Evolutionary conservation across 2,329 filamentous ascomycete genomes (phyloP), one percentile per base, ranked within the genome.

Genomic region (Aspergillus pseudonomiae): DNA sequence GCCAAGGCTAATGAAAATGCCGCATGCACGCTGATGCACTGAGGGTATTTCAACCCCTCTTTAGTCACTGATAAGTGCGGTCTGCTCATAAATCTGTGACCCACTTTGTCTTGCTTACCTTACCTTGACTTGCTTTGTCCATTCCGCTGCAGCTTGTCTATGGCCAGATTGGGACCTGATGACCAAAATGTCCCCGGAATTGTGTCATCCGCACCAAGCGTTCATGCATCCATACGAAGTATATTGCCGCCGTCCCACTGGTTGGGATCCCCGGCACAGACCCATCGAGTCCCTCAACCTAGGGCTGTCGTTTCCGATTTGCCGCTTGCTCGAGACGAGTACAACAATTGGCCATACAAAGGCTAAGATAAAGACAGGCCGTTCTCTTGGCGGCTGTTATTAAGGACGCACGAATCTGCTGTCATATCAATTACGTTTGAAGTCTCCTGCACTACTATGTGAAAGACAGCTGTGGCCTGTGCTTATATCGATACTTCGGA

Each of bases 151-250:
- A 21, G 16, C 30, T 19, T 48, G 21, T 48, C 45, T 48, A n/a
- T 26, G 26, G 19, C n/a, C 26, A 53, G 50, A 53, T 32, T n/a
- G 12, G 45, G 26, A 19, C 46, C 52, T 36, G 52, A 55, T 55
- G 52, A 55, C 52, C 52, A 24, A 39, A 39, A 55, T 55, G 32
- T 21, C 34, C 52, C 52, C 52, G 16, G 52, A 26, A 55, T 55
- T 55, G 52, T 55, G 32, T 55, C 52, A 55, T 55, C 52, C 21
- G 52, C 52, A 19, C 48, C 26, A 52, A 32, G 28, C 3, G 48
- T 52, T 52, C 48, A 52, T 52, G 24, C 45, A 48, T 19, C 45
- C 12, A 28, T 48, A 26, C 21, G 48, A 50, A 30, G 24, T 50
- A 50, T 50, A 50, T 50, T 50, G 24, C 26, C 16, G 46, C 24